A percentile compares a stretch with the other conserved stretches of the same genome.
Conservation (phyloP, 441 rosid species). For the Populus hybrid region DNA sequence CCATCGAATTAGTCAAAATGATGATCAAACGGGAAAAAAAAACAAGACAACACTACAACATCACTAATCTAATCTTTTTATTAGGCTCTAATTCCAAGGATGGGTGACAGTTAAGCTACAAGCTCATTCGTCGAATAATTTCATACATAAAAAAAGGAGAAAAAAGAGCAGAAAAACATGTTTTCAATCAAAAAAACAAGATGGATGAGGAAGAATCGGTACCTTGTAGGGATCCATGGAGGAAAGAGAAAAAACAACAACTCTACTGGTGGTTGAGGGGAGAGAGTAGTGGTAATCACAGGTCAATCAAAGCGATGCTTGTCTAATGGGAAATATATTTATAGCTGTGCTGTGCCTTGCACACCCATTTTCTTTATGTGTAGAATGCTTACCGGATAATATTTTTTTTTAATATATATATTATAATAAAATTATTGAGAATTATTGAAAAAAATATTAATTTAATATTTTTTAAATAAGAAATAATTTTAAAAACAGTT, state of each 20-base stretch:
- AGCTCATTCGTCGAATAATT: too few relatives aligned
- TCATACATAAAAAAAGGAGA: too few relatives aligned
- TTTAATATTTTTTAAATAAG: too few relatives aligned
- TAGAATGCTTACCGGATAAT: too few relatives aligned
- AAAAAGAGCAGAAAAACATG: background rate
- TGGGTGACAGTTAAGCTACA: too few relatives aligned
- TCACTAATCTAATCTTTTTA: background rate
- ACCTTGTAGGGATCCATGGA: constrained; percentile 40
- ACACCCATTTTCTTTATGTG: too few relatives aligned
- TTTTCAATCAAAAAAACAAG: background rate
- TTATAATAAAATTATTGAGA: too few relatives aligned
- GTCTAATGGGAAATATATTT: background rate
- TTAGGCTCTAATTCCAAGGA: too few relatives aligned
- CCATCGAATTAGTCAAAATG: background rate
- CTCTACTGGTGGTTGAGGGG: background rate
- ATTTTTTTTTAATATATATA: too few relatives aligned
- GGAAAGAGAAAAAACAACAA: background rate
- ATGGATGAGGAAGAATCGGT: background rate
- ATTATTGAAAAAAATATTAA: too few relatives aligned
- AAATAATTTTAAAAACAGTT: too few relatives aligned
- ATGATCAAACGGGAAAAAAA: background rate
- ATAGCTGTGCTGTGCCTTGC: too few relatives aligned
- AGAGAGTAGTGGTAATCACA: background rate
- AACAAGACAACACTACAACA: background rate
- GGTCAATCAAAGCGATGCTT: background rate